Evolutionary conservation across 2,329 filamentous ascomycete genomes (phyloP).

Genomic region (Colletotrichum tamarilloi): DNA sequence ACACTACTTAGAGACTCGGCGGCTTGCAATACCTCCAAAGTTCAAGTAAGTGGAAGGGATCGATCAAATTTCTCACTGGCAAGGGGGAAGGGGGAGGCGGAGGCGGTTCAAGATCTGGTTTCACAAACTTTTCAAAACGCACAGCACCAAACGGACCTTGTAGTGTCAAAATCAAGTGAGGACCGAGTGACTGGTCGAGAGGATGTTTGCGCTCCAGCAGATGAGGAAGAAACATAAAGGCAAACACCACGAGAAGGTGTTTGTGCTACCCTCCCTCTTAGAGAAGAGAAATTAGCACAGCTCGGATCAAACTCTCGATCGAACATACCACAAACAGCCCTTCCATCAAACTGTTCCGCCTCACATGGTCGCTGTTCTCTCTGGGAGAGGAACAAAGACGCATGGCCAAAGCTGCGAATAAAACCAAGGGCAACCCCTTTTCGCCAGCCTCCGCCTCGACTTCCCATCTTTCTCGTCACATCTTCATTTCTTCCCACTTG

Average conservation of each 20-base stretch:
- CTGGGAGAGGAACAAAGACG: neutral
- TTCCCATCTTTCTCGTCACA: neutral
- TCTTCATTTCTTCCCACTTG: no score
- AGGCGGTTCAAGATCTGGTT: no score
- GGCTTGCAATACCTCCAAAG: neutral
- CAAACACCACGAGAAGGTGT: neutral
- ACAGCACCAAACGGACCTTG: neutral
- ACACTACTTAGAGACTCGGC: neutral
- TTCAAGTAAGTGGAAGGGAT: neutral
- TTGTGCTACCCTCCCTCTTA: neutral
- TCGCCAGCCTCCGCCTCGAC: neutral
- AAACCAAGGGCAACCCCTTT: neutral
- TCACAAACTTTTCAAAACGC: neutral
- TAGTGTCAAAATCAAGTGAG: neutral
- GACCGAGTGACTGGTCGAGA: neutral
- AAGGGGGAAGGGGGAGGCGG: neutral
- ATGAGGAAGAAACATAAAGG: neutral
- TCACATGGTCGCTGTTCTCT: neutral
- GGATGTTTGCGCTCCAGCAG: neutral
- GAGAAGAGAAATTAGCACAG: neutral
- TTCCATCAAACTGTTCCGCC: no score
- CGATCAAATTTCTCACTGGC: neutral
- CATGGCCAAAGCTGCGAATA: neutral
- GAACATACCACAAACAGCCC: neutral
- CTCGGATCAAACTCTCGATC: constrained; percentile 64